phyloP scores from a whole-genome alignment of 805 yeast species.

The Candida nonsorbophila region DNA sequence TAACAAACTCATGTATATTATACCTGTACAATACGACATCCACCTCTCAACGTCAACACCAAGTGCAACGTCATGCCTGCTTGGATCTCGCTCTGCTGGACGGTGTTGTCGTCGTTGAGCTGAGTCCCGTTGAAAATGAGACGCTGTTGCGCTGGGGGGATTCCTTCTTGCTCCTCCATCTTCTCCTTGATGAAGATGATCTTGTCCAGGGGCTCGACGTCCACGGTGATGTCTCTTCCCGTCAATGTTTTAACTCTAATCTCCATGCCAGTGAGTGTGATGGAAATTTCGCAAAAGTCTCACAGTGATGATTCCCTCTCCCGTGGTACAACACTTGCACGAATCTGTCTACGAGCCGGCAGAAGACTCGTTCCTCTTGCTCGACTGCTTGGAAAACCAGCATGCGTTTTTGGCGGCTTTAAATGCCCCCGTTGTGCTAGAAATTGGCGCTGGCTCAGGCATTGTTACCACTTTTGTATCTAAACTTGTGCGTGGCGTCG shows the following conservation, averaged over 20 bases:
- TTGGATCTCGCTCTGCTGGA: conserved; percentile 65
- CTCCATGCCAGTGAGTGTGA: conserved; percentile 37
- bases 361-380: conserved; percentile 81
- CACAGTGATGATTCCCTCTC: conserved; percentile 71
- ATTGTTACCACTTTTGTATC: conserved; percentile 73
- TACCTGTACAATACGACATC: conserved; percentile 26
- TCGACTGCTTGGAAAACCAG: conserved; percentile 75
- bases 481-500: conserved; percentile 48
- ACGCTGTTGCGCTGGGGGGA: conserved; percentile 94
- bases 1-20: conserved; percentile 1
- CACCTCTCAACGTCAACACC: conserved; percentile 92
- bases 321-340: conserved; percentile 47
- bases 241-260: conserved; percentile 74
- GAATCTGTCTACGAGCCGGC: conserved; percentile 90
- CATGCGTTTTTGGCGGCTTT: conserved; percentile 21
- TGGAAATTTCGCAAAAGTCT: conserved; percentile 1
- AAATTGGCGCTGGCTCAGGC: conserved; percentile 92
- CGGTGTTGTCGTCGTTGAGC: conserved; percentile 77
- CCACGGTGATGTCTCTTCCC: conserved; percentile 77
- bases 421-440: conserved; percentile 55
- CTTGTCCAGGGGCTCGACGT: conserved; percentile 64
- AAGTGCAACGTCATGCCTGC: conserved; percentile 87
- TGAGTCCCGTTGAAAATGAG: conserved; percentile 88
- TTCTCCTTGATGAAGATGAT: conserved; percentile 78
- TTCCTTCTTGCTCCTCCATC: conserved; percentile 94